These are phyloP conservation scores for Didymella keratinophila DNA, from an alignment of 2,329 filamentous ascomycete genomes.

Conservation along the genomic window DNA sequence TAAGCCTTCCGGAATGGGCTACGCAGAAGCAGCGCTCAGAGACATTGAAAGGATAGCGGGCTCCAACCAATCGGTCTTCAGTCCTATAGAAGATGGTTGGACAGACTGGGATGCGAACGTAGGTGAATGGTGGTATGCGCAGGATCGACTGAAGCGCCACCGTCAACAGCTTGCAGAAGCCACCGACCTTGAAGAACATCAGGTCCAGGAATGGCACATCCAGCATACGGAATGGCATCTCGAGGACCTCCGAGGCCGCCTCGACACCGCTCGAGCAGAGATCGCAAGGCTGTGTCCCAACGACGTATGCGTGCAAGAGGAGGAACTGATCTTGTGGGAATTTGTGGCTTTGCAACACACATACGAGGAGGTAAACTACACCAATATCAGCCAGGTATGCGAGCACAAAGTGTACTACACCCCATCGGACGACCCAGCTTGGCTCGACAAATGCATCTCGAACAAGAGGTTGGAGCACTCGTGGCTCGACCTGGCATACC, in stretches of 20 bases:
- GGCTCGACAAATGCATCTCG: constrained; percentile 15
- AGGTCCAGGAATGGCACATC: constrained; percentile 2
- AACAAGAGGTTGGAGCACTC: neutral
- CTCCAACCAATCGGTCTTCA: neutral
- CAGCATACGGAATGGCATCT: constrained; percentile 8
- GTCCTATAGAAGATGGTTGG: neutral
- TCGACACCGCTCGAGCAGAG: constrained; percentile 12
- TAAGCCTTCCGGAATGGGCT: constrained; percentile 8
- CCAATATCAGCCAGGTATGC: neutral
- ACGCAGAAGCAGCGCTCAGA: constrained; percentile 9
- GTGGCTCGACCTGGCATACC: constrained; percentile 20
- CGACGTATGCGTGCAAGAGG: constrained; percentile 6
- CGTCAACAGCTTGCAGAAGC: neutral
- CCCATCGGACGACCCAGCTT: constrained; percentile 4
- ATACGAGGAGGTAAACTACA: neutral
- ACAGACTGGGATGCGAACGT: neutral
- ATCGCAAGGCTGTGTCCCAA: constrained; percentile 13
- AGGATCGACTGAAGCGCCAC: neutral
- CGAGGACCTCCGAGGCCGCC: constrained; percentile 7
- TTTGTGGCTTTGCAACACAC: constrained; percentile 2
- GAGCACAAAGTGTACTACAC: neutral
- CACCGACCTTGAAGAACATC: constrained; percentile 2
- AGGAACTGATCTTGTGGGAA: constrained; percentile 24
- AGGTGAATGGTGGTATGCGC: neutral
- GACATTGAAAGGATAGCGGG: constrained; percentile 10